These are phyloP conservation scores for Cladobotryum mycophilum DNA, from an alignment of 2,329 filamentous ascomycete genomes.

Conservation along the genomic window DNA sequence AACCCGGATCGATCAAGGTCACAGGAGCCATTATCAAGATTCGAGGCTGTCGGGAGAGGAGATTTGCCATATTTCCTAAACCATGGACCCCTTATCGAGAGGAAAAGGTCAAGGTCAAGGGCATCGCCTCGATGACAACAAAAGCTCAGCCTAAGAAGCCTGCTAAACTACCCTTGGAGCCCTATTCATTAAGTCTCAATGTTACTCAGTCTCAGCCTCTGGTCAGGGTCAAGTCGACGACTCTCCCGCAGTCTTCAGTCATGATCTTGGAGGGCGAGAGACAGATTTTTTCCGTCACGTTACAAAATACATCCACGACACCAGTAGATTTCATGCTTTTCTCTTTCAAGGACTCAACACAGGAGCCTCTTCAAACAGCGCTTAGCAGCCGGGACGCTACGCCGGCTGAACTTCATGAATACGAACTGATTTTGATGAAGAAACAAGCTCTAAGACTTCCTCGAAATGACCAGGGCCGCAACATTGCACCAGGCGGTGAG, in stretches of 20 bases:
- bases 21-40: conserved; percentile 75
- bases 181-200: conserved; percentile 54
- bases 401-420: conserved; percentile 75
- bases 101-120: conserved; percentile 70
- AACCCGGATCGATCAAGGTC: conserved; percentile 63
- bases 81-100: conserved; percentile 67
- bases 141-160: conserved; percentile 32
- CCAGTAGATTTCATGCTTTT: conserved; percentile 80
- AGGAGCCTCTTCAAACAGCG: conserved; percentile 67
- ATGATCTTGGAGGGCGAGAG: conserved; percentile 92
- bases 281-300: conserved; percentile 67
- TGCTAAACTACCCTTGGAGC: conserved; percentile 36
- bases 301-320: conserved; percentile 72
- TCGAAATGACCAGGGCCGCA: conserved; percentile 45
- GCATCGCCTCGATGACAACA: conserved; percentile 52
- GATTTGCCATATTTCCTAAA: conserved; percentile 76
- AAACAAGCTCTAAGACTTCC: conserved; percentile 61
- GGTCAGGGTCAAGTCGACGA: conserved; percentile 67
- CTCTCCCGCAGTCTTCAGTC: conserved; percentile 73
- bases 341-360: conserved; percentile 84
- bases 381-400: conserved; percentile 71
- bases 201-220: conserved; percentile 77
- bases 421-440: conserved; percentile 71
- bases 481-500: conserved; percentile 61
- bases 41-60: conserved; percentile 71